Conservation (phyloP, 2,329 filamentous ascomycete species). For the Stachybotrys echinatus region DNA sequence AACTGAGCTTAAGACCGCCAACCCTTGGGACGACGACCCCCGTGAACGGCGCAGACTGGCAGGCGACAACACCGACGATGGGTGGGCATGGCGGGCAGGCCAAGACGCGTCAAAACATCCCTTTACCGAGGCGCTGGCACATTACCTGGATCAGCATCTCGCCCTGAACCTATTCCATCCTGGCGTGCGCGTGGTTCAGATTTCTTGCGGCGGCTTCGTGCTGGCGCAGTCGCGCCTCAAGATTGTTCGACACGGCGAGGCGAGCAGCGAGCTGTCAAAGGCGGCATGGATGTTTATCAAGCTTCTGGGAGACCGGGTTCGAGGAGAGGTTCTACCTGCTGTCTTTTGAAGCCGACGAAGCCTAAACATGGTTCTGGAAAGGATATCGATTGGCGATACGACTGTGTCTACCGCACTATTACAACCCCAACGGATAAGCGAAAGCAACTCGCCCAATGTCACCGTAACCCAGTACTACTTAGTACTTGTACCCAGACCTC, state of each 20-base stretch:
- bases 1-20: constrained; percentile 3
- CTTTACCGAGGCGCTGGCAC: constrained; percentile 44
- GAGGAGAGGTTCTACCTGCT: constrained; percentile 17
- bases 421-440: no score
- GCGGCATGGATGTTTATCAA: constrained; percentile 33
- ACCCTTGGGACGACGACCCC: constrained; percentile 23
- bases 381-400: no score
- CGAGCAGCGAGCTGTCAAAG: constrained; percentile 22
- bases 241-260: constrained; percentile 26
- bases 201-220: constrained; percentile 52
- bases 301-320: constrained; percentile 26
- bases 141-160: constrained; percentile 47
- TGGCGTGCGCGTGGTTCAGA: constrained; percentile 44
- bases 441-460: no score
- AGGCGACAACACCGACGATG: constrained; percentile 43
- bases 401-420: no score
- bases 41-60: constrained; percentile 39
- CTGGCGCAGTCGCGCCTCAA: constrained; percentile 49
- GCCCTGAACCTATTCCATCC: constrained; percentile 52
- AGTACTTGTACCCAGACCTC: not conserved
- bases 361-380: no score
- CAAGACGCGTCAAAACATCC: constrained; percentile 20
- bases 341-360: no score
- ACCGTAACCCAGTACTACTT: no score
- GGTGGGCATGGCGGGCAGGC: constrained; percentile 42